Evolutionary conservation across 1,139 yeast genomes (phyloP).

Genomic region (Yamadazyma spencermartinsiae): DNA sequence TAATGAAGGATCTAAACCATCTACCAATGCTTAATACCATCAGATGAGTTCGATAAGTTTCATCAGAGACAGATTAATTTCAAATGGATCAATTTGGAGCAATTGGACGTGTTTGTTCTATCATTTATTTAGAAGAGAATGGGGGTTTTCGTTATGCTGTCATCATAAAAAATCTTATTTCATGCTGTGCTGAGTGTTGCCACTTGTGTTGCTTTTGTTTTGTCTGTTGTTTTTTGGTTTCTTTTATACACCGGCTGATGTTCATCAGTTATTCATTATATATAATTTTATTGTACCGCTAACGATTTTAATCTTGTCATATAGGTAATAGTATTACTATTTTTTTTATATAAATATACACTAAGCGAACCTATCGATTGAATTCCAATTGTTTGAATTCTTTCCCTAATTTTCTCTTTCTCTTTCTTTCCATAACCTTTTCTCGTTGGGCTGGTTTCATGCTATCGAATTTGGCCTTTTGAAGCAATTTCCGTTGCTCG

Average conservation of each 20-base stretch:
- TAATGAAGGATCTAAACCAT: slow-evolving; percentile 1
- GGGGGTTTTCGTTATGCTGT: too few species aligned
- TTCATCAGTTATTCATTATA: slow-evolving; percentile 1
- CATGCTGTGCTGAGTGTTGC: not conserved
- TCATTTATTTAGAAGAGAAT: too few species aligned
- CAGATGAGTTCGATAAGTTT: not conserved
- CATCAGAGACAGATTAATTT: not conserved
- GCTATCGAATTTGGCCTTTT: slow-evolving; percentile 81
- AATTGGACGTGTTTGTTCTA: too few species aligned
- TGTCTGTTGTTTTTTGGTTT: not conserved
- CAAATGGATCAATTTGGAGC: not conserved
- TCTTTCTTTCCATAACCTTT: slow-evolving; percentile 86
- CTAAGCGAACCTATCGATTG: slow-evolving; percentile 10
- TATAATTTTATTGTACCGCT: not conserved
- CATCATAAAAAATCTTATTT: too few species aligned
- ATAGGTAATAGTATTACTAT: slow-evolving; percentile 5
- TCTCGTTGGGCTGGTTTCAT: slow-evolving; percentile 85
- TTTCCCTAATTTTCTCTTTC: slow-evolving; percentile 90
- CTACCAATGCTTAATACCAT: not conserved
- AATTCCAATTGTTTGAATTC: slow-evolving; percentile 83
- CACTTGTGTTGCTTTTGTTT: too few species aligned
- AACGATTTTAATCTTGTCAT: slow-evolving; percentile 6
- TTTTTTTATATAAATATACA: slow-evolving; percentile 1
- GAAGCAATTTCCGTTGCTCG: slow-evolving; percentile 81
- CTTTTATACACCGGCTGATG: slow-evolving; percentile 1